Evolutionary conservation across 495 filamentous ascomycete genomes (phyloP), one percentile per base, ranked within the genome.

Genomic region (Aspergillus hancockii): DNA sequence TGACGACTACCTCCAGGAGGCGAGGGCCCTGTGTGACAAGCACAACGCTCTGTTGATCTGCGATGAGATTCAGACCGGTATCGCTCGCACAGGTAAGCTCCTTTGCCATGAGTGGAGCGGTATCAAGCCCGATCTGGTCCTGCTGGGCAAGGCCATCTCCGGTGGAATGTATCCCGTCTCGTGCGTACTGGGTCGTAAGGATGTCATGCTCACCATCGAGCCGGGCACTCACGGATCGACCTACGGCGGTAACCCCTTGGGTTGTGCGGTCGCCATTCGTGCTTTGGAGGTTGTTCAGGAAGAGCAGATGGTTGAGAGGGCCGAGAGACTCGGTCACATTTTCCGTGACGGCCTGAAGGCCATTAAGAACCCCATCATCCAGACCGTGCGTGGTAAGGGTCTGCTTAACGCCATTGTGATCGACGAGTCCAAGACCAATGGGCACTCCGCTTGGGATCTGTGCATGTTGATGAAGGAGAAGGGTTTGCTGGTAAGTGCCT

Each of bases 161-260:
- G 94, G 94, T 55, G 94, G 94, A 70, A 95, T 99, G 90, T 98
- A 99, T 74, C 94, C 94, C 23, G 94, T 99, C 38, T 97, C 93
- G 34, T 92, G 88, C 67, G 94, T 99, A 52, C 81, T 99, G 49
- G 90, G 88, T 16, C 85, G 86, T 63, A 91, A 89, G 76, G 92
- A 96, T 46, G 82, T 99, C 63, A 97, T 99, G 94, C 85, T 97
- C 64, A 92, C 90, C n/a, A 79, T 99, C 59, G 95, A 99, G 80
- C 89, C 94, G 19, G 94, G 94, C 41, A 97, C 94, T 28, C 94
- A 99, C 68, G 94, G 94, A 32, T 95, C 90, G 28, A 99, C 94
- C 25, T 99, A 98, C 69, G 94, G 94, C 52, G 94, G 94, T 43
- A 99, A 99, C 75, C 94, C 94, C 2, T 80, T 99, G n/a, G 94